phyloP scores from a whole-genome alignment of 2,329 filamentous ascomycete species.

The Cladosporium sp. region DNA sequence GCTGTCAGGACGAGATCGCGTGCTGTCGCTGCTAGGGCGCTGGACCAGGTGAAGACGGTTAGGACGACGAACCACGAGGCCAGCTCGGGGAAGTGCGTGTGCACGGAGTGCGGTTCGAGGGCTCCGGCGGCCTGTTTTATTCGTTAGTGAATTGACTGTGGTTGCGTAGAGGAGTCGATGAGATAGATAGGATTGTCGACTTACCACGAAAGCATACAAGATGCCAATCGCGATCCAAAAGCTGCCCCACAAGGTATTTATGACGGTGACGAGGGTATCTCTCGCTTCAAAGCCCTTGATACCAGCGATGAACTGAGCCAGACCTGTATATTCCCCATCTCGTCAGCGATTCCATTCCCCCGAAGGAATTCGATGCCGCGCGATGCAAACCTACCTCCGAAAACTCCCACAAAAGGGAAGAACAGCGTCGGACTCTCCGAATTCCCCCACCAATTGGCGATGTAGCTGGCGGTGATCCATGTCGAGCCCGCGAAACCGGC shows the following conservation, averaged over 20 bases:
- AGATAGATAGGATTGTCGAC: neutral
- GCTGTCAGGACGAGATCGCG: conserved; percentile 18
- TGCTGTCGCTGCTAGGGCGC: conserved; percentile 17
- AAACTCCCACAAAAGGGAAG: conserved; percentile 28
- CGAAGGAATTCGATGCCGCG: no score
- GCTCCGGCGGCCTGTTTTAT: conserved; percentile 8
- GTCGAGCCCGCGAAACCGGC: conserved; percentile 29
- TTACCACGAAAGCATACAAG: conserved; percentile 14
- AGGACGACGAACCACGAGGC: conserved; percentile 22
- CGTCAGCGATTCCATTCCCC: neutral
- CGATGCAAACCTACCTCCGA: conserved; percentile 13
- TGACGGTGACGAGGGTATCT: conserved; percentile 23
- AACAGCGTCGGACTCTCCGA: conserved; percentile 23
- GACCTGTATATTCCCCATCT: conserved; percentile 12
- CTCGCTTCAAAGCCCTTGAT: conserved; percentile 21
- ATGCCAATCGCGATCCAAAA: conserved; percentile 24
- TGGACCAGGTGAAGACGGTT: conserved; percentile 19
- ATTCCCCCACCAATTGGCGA: conserved; percentile 21
- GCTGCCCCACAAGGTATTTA: conserved; percentile 23
- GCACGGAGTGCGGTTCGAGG: conserved; percentile 13
- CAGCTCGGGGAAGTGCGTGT: conserved; percentile 22
- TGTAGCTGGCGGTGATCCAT: conserved; percentile 25
- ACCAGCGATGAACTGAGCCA: conserved; percentile 28
- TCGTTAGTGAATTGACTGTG: neutral
- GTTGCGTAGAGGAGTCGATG: no score